Evolutionary conservation across 441 rosid species (phyloP).

Genomic region (Pelargonium citronellum): DNA sequence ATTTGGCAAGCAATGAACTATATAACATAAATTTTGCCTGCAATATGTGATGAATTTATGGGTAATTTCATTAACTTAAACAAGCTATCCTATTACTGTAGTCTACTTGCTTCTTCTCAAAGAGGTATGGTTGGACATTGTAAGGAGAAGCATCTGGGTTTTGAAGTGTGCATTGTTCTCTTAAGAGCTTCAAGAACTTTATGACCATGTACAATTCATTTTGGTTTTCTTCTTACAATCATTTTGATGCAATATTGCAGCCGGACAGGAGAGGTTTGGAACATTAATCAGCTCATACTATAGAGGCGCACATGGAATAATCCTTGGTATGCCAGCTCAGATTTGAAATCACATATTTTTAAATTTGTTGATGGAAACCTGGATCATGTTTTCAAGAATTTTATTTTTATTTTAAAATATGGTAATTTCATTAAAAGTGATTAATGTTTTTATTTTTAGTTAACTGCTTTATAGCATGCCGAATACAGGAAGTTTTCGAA

Average conservation of each 20-base stretch:
- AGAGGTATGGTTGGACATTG: neutral
- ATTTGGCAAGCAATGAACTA: neutral
- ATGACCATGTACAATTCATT: neutral
- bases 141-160: neutral
- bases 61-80: neutral
- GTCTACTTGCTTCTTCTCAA: neutral
- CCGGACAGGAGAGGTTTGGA: conserved; percentile 77
- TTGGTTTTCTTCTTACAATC: neutral
- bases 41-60: neutral
- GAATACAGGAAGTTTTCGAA: too few relatives aligned
- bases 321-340: conserved; percentile 46
- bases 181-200: neutral
- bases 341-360: neutral
- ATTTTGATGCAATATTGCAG: conserved; percentile 29
- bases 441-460: too few relatives aligned
- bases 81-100: neutral
- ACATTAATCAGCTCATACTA: conserved; percentile 57
- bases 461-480: too few relatives aligned
- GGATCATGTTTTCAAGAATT: too few relatives aligned
- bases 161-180: neutral
- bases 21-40: neutral
- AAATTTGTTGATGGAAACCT: neutral
- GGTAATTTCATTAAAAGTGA: too few relatives aligned
- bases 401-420: too few relatives aligned
- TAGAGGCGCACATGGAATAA: conserved; percentile 64